Evolutionary conservation across 2,329 filamentous ascomycete genomes (phyloP).

Genomic region (Zopfia rhizophila): DNA sequence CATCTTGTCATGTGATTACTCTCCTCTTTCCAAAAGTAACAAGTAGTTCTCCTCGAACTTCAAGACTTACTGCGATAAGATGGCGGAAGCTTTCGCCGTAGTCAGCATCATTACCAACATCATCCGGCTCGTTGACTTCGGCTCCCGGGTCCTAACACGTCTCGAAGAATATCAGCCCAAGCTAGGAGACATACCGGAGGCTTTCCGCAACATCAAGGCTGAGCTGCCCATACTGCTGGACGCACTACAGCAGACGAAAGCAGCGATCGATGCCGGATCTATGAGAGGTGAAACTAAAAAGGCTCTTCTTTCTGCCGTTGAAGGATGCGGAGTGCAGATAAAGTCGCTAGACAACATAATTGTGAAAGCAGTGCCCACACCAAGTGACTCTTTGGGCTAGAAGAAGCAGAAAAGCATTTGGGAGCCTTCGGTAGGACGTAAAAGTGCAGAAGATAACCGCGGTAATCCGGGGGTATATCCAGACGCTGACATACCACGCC

Average conservation of each 20-base stretch:
- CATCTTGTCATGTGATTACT: no score
- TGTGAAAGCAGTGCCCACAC: conserved; percentile 17
- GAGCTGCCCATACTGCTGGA: conserved; percentile 20
- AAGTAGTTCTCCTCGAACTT: no score
- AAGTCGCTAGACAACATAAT: conserved; percentile 19
- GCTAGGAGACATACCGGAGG: conserved; percentile 19
- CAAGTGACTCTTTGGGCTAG: conserved; percentile 12
- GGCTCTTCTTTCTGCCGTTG: conserved; percentile 18
- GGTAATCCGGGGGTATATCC: conserved; percentile 13
- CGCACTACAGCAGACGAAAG: conserved; percentile 15
- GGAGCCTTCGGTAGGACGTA: conserved; percentile 22
- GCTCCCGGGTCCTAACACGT: conserved; percentile 17
- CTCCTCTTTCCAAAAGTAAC: no score
- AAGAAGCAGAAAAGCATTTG: conserved; percentile 20
- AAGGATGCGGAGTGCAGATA: conserved; percentile 24
- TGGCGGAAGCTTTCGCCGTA: conserved; percentile 31
- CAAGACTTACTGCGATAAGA: no score
- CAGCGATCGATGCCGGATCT: conserved; percentile 5
- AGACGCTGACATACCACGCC: conserved; percentile 14
- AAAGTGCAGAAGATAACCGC: conserved; percentile 20
- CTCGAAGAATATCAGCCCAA: conserved; percentile 22
- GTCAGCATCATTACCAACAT: conserved; percentile 30
- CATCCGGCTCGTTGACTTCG: conserved; percentile 24
- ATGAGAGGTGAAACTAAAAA: conserved; percentile 13
- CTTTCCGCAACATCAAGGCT: conserved; percentile 15